These are phyloP conservation scores for Russula virescens DNA, from an alignment of 768 basidiomycete genomes.

Conservation along the genomic window DNA sequence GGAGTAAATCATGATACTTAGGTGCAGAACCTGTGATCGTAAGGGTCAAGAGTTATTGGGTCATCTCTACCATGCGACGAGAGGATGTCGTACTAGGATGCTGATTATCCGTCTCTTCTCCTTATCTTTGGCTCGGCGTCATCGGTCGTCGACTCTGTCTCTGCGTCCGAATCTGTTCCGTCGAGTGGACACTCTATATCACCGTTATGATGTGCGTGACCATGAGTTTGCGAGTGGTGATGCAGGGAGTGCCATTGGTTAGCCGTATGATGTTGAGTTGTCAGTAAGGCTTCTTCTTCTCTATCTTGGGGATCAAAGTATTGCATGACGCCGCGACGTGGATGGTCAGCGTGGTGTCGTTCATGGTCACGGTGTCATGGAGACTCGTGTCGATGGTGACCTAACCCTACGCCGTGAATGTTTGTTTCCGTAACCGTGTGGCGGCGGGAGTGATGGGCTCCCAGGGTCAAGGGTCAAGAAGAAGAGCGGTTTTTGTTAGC, in stretches of 20 bases:
- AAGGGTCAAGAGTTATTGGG: too few relatives aligned
- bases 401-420: slow-evolving; percentile 25
- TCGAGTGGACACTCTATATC: slow-evolving; percentile 21
- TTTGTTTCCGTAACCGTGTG: slow-evolving; percentile 3
- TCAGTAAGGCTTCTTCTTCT: not conserved
- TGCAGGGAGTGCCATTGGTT: too few relatives aligned
- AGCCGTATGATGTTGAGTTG: not conserved
- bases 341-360: too few relatives aligned
- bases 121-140: too few relatives aligned
- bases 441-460: not conserved
- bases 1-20: slow-evolving; percentile 72
- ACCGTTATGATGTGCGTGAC: too few relatives aligned
- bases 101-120: slow-evolving; percentile 72
- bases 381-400: slow-evolving; percentile 36
- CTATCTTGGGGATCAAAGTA: not conserved
- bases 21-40: slow-evolving; percentile 81
- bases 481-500: not conserved
- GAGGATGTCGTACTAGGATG: slow-evolving; percentile 48
- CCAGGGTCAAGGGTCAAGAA: too few relatives aligned
- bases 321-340: slow-evolving; percentile 6
- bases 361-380: slow-evolving; percentile 28
- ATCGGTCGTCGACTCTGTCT: slow-evolving; percentile 39
- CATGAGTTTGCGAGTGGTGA: too few relatives aligned
- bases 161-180: not conserved
- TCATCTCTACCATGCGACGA: too few relatives aligned